These are phyloP conservation scores for Mycotypha africana DNA, from an alignment of 371 early-diverging fungal species.

Conservation along the genomic window DNA sequence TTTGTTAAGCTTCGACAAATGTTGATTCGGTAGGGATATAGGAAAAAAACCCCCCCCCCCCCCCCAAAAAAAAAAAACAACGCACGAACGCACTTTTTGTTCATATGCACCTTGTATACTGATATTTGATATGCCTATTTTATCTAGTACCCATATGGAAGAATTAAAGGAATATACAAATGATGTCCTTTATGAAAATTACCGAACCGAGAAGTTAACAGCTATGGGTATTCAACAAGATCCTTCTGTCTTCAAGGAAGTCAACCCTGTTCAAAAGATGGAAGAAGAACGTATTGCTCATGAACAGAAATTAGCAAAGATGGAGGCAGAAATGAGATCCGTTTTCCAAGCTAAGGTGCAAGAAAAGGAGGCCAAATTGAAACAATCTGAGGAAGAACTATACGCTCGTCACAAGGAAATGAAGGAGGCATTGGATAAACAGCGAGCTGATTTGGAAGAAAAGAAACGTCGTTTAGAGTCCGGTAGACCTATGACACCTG, in stretches of 20 bases:
- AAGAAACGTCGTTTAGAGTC: conserved; percentile 87
- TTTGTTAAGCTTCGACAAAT: conserved; percentile 94
- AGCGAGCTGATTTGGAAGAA: conserved; percentile 88
- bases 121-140: background rate
- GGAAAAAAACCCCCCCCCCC: no score
- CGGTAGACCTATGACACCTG: conserved; percentile 81
- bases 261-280: conserved; percentile 86
- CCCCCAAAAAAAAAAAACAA: no score
- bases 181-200: conserved; percentile 93
- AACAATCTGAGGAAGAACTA: conserved; percentile 95
- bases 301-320: conserved; percentile 93
- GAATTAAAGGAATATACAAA: conserved; percentile 92
- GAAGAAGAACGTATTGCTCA: conserved; percentile 92
- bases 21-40: conserved; percentile 59
- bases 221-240: conserved; percentile 83
- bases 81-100: no score
- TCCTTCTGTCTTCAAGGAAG: conserved; percentile 75
- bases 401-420: conserved; percentile 95
- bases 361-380: conserved; percentile 95
- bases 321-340: conserved; percentile 97
- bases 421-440: conserved; percentile 94
- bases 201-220: conserved; percentile 86
- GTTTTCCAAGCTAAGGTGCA: conserved; percentile 98
- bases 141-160: conserved; percentile 78
- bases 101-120: background rate